Evolutionary conservation across 2,329 filamentous ascomycete genomes (phyloP).

Genomic region (Aspergillus sp.): DNA sequence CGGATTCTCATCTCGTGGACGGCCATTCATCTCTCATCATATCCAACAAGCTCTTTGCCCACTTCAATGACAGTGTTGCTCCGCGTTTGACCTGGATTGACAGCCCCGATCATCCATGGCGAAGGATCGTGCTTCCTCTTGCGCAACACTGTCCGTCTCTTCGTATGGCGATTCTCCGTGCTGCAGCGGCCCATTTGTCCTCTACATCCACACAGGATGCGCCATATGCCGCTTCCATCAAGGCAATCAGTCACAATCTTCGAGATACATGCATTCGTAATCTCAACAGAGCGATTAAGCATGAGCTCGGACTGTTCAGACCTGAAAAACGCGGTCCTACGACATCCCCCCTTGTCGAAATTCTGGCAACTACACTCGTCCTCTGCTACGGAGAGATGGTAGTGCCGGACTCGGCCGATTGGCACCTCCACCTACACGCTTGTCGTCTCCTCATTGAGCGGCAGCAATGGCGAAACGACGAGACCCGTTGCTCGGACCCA

Average conservation of each 20-base stretch:
- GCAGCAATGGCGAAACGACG: neutral
- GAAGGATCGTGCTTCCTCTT: conserved; percentile 20
- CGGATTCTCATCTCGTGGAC: neutral
- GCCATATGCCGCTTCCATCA: neutral
- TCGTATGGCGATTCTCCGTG: conserved; percentile 18
- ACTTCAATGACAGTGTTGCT: conserved; percentile 20
- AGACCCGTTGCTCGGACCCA: neutral
- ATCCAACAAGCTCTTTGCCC: conserved; percentile 16
- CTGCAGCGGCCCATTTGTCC: conserved; percentile 19
- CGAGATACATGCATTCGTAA: conserved; percentile 3
- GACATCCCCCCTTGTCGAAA: conserved; percentile 5
- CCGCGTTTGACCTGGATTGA: conserved; percentile 23
- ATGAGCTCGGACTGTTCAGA: conserved; percentile 3
- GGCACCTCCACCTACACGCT: conserved; percentile 15
- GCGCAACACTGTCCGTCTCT: conserved; percentile 16
- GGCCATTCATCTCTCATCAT: neutral
- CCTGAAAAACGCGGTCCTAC: neutral
- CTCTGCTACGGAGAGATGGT: conserved; percentile 17
- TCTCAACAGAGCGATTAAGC: conserved; percentile 9
- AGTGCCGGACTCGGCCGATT: conserved; percentile 14
- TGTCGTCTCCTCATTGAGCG: conserved; percentile 15
- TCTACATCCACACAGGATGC: conserved; percentile 3
- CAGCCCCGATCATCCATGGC: conserved; percentile 22
- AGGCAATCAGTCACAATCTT: neutral
- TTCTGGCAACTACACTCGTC: conserved; percentile 13